Conservation (phyloP, 1,284 basidiomycete genomes). For the Veloboletus limbatus region DNA sequence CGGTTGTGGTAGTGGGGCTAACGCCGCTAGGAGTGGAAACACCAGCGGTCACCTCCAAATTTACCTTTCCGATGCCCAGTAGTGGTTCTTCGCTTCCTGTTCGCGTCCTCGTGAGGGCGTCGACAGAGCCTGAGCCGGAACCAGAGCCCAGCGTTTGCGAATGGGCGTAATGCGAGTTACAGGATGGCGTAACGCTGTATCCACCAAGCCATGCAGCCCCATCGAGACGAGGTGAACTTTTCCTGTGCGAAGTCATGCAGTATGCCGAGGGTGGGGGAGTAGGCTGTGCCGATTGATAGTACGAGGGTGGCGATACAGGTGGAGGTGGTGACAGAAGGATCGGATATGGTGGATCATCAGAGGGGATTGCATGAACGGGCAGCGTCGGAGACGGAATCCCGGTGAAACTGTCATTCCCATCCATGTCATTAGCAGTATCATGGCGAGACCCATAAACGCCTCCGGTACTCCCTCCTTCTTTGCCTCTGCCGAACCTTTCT, state of each 20-base stretch:
- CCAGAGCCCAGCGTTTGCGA: constrained; percentile 31
- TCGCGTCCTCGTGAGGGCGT: constrained; percentile 26
- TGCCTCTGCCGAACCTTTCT: constrained; percentile 12
- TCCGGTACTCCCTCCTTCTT: constrained; percentile 28
- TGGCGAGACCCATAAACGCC: constrained; percentile 29
- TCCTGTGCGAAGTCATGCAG: constrained; percentile 12
- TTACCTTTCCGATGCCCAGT: constrained; percentile 19
- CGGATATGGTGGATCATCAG: constrained; percentile 17
- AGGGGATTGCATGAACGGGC: constrained; percentile 12
- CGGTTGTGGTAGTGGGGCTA: constrained; percentile 5
- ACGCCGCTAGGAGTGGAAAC: constrained; percentile 10
- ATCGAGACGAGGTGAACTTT: constrained; percentile 30
- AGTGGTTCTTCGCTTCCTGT: constrained; percentile 34
- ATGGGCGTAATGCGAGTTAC: constrained; percentile 25
- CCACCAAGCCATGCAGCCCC: constrained; percentile 27
- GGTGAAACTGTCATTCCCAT: constrained; percentile 8
- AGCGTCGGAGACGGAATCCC: constrained; percentile 28
- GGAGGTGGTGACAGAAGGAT: constrained; percentile 29
- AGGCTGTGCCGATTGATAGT: constrained; percentile 12
- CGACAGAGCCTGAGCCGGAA: constrained; percentile 26
- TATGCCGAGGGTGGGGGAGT: constrained; percentile 33
- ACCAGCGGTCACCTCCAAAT: constrained; percentile 10
- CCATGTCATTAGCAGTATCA: constrained; percentile 9
- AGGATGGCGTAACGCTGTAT: constrained; percentile 26
- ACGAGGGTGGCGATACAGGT: background rate